Evolutionary conservation across 2,329 filamentous ascomycete genomes (phyloP).

Genomic region (Rutstroemia sydowiana): DNA sequence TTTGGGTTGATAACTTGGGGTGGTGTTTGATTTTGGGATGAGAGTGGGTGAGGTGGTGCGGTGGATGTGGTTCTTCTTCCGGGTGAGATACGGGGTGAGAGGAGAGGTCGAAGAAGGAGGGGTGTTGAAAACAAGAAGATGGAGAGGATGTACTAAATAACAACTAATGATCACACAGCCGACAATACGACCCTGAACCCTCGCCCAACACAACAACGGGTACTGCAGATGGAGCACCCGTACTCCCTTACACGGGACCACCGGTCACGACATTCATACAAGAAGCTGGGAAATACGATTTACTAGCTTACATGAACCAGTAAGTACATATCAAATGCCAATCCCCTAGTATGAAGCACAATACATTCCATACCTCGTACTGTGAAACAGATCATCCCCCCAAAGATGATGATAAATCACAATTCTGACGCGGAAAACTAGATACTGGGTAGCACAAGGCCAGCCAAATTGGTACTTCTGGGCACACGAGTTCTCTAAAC

Average conservation of each 20-base stretch:
- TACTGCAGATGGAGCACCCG: constrained; percentile 39
- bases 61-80: too few species aligned
- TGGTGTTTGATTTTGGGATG: not conserved
- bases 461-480: constrained; percentile 53
- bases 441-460: constrained; percentile 52
- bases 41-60: not conserved
- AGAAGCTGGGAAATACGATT: constrained; percentile 49
- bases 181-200: constrained; percentile 56
- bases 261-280: constrained; percentile 52
- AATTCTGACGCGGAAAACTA: not conserved
- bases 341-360: not conserved
- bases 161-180: constrained; percentile 32
- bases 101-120: not conserved
- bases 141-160: too few species aligned
- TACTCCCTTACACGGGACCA: constrained; percentile 51
- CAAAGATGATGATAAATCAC: not conserved
- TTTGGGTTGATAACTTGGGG: not conserved
- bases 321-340: constrained; percentile 17
- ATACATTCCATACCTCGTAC: not conserved
- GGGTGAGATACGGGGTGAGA: not conserved
- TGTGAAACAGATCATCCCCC: too few species aligned
- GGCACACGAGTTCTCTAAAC: constrained; percentile 62
- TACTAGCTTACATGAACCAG: constrained; percentile 59
- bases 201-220: constrained; percentile 57
- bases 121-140: not conserved